Evolutionary conservation across 495 filamentous ascomycete genomes (phyloP).

Genomic region (Aspergillus egyptiacus): DNA sequence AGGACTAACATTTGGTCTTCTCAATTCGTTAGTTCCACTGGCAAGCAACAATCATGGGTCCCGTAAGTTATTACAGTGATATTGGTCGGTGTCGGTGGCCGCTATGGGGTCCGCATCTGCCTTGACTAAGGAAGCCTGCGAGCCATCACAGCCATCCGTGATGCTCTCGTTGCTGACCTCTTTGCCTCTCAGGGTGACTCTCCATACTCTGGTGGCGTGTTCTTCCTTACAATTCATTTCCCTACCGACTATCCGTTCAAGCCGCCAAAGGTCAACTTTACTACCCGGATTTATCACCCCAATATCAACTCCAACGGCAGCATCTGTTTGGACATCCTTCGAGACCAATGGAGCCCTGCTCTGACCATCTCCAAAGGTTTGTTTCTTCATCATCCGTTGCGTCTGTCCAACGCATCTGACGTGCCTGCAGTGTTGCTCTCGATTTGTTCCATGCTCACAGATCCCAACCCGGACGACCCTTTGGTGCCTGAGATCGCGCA

Average conservation of each 20-base stretch:
- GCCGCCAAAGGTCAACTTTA: slow-evolving; percentile 99
- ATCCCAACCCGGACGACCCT: slow-evolving; percentile 98
- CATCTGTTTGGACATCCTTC: slow-evolving; percentile 95
- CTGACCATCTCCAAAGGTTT: slow-evolving; percentile 97
- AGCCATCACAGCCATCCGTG: slow-evolving; percentile 9
- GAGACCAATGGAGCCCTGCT: slow-evolving; percentile 98
- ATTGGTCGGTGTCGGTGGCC: neutral
- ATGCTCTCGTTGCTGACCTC: slow-evolving; percentile 14
- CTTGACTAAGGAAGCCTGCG: slow-evolving; percentile 20
- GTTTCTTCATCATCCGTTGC: slow-evolving; percentile 13
- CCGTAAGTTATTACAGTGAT: slow-evolving; percentile 57
- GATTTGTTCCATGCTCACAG: slow-evolving; percentile 99
- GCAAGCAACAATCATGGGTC: slow-evolving; percentile 99
- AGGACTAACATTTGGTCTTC: slow-evolving; percentile 20
- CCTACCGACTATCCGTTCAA: slow-evolving; percentile 99
- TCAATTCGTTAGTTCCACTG: slow-evolving; percentile 77
- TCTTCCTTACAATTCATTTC: slow-evolving; percentile 98
- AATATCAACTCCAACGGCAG: slow-evolving; percentile 99
- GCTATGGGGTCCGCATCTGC: neutral
- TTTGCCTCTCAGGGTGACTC: slow-evolving; percentile 62
- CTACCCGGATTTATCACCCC: slow-evolving; percentile 97
- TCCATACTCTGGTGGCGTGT: slow-evolving; percentile 94
- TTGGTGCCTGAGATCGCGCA: slow-evolving; percentile 98
- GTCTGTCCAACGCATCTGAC: neutral
- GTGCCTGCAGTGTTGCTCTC: slow-evolving; percentile 73